Evolutionary conservation across 352 stramenopile species (phyloP), one percentile per base, ranked within the genome.

Genomic region (Phytophthora meadii): DNA sequence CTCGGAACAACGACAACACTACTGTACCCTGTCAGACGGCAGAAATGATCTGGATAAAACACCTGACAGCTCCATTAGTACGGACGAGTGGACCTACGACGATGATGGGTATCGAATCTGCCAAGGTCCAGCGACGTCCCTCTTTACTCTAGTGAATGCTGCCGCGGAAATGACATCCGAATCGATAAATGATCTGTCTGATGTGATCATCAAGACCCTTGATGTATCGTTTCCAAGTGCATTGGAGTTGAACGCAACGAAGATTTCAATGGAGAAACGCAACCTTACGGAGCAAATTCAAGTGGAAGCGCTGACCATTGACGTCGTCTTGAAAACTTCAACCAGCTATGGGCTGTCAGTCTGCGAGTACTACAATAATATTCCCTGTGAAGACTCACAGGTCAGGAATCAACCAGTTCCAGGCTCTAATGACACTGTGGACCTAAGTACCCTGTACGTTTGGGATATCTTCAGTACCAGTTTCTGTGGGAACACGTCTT

Each of bases 11-110:
- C 46, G 67, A 11, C 71, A 71, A 19, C 74, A 87, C 52, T 61
- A 63, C 24, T 87, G 78, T 46, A 66, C 61, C 17, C 42, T 70
- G 12, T 81, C 72, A 9, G 78, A 87, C 48, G 34, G 58, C 15
- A 61, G 60, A 36, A 61, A 37, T 0, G 59, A 81, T n/a, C 56
- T 76, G 3, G 62, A 79, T 32, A 27, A 19, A n/a, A 49, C 36
- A 24, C 41, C 63, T 1, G 66, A 60, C 14, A 19, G 39, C 19
- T 70, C 54, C 12, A 59, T 40, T 28, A 56, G 22, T 22, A 22
- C 54, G 1, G 61, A 61, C 11, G 32, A 57, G n/a, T 82, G 73
- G 77, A 77, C 54, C 3, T 61, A 69, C 15, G 46, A 59, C 0
- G 59, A 63, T 2, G 61, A 76, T 42, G 75, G 75, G 8, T 68